phyloP scores from a whole-genome alignment of 345 rosid genomes.

The Barbarea vulgaris region DNA sequence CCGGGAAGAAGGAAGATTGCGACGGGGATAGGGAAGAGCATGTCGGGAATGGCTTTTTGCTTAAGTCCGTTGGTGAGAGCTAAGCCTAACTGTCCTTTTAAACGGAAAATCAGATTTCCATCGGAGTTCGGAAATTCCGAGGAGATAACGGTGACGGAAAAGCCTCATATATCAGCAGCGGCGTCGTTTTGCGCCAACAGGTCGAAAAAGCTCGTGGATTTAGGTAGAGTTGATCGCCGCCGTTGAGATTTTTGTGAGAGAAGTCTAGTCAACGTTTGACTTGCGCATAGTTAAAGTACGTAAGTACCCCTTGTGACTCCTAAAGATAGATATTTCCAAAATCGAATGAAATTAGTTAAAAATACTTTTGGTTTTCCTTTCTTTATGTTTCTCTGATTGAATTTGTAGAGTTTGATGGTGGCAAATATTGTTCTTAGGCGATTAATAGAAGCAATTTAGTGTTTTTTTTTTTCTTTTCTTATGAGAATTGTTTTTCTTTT shows the following conservation, averaged over 20 bases:
- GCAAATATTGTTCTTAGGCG: constrained; percentile 14
- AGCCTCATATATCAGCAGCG: constrained; percentile 70
- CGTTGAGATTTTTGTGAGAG: constrained; percentile 48
- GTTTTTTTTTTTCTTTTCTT: background rate
- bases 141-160: constrained; percentile 49
- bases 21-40: constrained; percentile 42
- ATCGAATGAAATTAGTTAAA: constrained; percentile 5
- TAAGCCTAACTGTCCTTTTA: constrained; percentile 76
- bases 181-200: constrained; percentile 75
- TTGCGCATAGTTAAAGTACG: background rate
- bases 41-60: constrained; percentile 73
- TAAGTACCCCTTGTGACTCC: constrained; percentile 8
- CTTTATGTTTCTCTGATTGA: background rate
- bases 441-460: constrained; percentile 7
- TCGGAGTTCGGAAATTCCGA: constrained; percentile 50
- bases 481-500: background rate
- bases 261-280: constrained; percentile 42
- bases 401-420: constrained; percentile 19
- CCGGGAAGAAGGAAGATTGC: constrained; percentile 41
- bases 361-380: background rate
- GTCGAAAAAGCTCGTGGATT: constrained; percentile 87
- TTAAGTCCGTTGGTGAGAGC: constrained; percentile 90
- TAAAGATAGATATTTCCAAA: constrained; percentile 6
- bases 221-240: constrained; percentile 69
- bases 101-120: constrained; percentile 49